These are phyloP conservation scores for Syzygium syzygioides DNA, from an alignment of 441 rosid genomes.

Conservation along the genomic window DNA sequence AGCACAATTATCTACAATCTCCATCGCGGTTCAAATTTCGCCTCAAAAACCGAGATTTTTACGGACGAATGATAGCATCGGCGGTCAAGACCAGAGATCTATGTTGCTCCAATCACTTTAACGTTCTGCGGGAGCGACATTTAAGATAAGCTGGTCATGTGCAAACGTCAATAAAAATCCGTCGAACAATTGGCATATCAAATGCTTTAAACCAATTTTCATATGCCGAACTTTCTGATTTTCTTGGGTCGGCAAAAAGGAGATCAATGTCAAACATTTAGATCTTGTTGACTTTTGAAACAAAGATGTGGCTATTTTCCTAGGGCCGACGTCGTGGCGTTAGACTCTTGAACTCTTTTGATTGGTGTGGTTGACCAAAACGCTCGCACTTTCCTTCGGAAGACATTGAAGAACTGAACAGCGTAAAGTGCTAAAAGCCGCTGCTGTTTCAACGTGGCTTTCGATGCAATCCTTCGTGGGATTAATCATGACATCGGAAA, in stretches of 20 bases:
- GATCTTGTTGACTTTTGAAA: background rate
- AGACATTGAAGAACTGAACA: background rate
- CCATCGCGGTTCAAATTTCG: background rate
- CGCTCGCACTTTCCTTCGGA: background rate
- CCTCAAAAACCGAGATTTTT: background rate
- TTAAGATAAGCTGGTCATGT: background rate
- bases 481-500: background rate
- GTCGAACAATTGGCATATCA: background rate
- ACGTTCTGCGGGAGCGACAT: background rate
- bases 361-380: background rate
- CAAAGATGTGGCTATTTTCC: background rate
- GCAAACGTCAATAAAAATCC: background rate
- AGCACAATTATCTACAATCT: background rate
- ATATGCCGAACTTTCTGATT: background rate
- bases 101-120: background rate
- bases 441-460: background rate
- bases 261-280: background rate
- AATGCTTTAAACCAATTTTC: background rate
- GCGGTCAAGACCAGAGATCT: accelerated
- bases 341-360: background rate
- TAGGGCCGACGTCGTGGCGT: background rate
- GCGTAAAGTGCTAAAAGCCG: background rate
- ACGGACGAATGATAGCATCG: background rate
- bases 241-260: background rate
- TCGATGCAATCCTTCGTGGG: background rate